A percentile compares a stretch with the other conserved stretches of the same genome.
Evolutionary conservation across 2,329 filamentous ascomycete genomes (phyloP).

Genomic region (Sporothrix pallida): DNA sequence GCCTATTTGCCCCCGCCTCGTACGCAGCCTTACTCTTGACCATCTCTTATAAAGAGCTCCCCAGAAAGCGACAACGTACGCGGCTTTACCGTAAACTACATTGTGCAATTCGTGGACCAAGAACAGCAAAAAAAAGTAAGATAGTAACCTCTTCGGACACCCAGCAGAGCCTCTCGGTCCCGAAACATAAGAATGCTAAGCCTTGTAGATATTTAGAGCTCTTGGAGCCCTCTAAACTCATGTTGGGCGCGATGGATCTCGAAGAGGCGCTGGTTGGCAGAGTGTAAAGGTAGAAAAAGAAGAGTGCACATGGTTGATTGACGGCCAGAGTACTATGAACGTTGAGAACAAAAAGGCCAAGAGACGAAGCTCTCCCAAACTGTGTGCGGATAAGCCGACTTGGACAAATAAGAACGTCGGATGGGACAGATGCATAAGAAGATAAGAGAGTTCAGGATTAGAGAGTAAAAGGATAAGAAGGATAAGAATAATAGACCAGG

Average conservation of each 20-base stretch:
- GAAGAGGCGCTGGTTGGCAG: too few relatives aligned
- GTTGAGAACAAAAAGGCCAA: too few relatives aligned
- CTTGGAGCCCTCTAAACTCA: neutral
- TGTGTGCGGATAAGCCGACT: too few relatives aligned
- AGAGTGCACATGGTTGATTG: too few relatives aligned
- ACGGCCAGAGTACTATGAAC: too few relatives aligned
- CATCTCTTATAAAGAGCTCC: neutral
- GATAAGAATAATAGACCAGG: neutral
- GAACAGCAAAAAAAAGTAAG: neutral
- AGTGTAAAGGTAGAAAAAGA: too few relatives aligned
- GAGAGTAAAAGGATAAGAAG: neutral
- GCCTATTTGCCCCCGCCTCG: neutral
- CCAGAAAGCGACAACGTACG: neutral
- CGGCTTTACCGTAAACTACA: neutral
- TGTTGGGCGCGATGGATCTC: neutral
- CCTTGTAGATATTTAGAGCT: neutral
- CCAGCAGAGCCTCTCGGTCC: conserved; percentile 2
- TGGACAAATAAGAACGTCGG: too few relatives aligned
- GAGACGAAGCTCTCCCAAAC: too few relatives aligned
- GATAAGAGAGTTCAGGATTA: neutral
- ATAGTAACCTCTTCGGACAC: neutral
- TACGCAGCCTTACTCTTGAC: neutral
- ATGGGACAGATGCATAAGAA: too few relatives aligned
- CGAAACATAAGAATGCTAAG: neutral
- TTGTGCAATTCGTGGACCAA: too few relatives aligned